Percentiles rank a stretch among this genome's conserved stretches.
These are phyloP conservation scores for Podaxis sp. DNA, from an alignment of 768 basidiomycete species.

Conservation along the genomic window DNA sequence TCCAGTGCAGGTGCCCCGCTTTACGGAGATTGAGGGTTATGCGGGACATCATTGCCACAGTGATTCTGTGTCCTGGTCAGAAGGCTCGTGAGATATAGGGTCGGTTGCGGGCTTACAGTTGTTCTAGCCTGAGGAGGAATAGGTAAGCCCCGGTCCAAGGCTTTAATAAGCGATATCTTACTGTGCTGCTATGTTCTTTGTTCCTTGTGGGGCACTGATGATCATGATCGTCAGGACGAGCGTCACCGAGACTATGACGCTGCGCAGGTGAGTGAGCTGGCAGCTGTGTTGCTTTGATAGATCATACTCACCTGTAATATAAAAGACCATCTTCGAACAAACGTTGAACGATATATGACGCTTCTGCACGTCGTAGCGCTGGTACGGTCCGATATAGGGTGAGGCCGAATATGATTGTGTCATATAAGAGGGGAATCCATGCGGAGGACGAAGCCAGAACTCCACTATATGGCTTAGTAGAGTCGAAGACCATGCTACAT, in stretches of 20 bases:
- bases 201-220: slow-evolving; percentile 37
- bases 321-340: slow-evolving; percentile 45
- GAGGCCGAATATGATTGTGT: slow-evolving; percentile 39
- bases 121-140: slow-evolving; percentile 29
- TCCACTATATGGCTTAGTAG: slow-evolving; percentile 27
- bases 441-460: slow-evolving; percentile 43
- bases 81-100: background rate
- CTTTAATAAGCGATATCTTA: slow-evolving; percentile 24
- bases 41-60: slow-evolving; percentile 63
- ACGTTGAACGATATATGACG: slow-evolving; percentile 37
- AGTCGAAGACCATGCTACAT: slow-evolving; percentile 42
- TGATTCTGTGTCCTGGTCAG: slow-evolving; percentile 14
- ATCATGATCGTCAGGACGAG: slow-evolving; percentile 47
- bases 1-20: slow-evolving; percentile 21
- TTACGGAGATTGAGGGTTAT: slow-evolving; percentile 60
- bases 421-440: slow-evolving; percentile 49
- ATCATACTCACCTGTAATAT: slow-evolving; percentile 38
- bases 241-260: slow-evolving; percentile 44
- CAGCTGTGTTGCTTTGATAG: background rate
- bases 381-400: slow-evolving; percentile 39
- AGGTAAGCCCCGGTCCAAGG: background rate
- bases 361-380: slow-evolving; percentile 28
- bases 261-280: slow-evolving; percentile 14
- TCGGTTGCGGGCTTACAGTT: slow-evolving; percentile 28
- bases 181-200: slow-evolving; percentile 49